Evolutionary conservation across 352 stramenopile species (phyloP), one percentile per base, ranked within the genome.

Genomic region (Pythium guiyangense): DNA sequence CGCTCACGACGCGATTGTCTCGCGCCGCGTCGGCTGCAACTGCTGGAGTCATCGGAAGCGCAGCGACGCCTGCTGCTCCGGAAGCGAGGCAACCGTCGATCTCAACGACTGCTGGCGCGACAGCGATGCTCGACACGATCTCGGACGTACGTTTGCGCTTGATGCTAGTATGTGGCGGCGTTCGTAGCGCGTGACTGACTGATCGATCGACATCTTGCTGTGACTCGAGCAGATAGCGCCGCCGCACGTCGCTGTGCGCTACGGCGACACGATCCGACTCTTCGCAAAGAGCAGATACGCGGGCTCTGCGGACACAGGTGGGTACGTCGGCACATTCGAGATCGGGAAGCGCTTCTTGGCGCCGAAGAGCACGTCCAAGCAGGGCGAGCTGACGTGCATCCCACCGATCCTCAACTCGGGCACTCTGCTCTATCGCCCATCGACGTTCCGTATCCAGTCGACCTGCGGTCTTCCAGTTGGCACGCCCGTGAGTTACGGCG

Each of bases 241-340:
- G 29, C 80, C 80, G 6, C 77, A 83, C 53, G 74, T 91, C 18
- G 81, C 78, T 10, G 68, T 91, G 26, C 74, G 79, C 12, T 91
- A 88, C 55, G 81, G 81, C 27, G 78, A 91, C 60, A 76, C 60
- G 9, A 79, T 91, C 52, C 78, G 81, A 2, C 69, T 91, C 10
- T 91, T 78, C 39, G 81, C 74, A 11, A 71, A 69, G 52, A 88
- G 73, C 59, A 86, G 80, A 44, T 91, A 86, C 51, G 70, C 64
- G 6, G 48, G 37, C 26, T 34, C 54, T 0, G 47, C 42, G 15
- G 63, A 64, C 12, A 26, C 49, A 0, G 73, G 79, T n/a, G 80
- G 79, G 3, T 88, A 87, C 55, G 78, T 93, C 4, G 84, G 81
- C 29, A 88, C 77, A 3, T 90, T 87, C 52, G 81, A 90, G 57